Base-by-base conservation (phyloP, 768 basidiomycete genomes). In the Mrakia hoshinonis region DNA sequence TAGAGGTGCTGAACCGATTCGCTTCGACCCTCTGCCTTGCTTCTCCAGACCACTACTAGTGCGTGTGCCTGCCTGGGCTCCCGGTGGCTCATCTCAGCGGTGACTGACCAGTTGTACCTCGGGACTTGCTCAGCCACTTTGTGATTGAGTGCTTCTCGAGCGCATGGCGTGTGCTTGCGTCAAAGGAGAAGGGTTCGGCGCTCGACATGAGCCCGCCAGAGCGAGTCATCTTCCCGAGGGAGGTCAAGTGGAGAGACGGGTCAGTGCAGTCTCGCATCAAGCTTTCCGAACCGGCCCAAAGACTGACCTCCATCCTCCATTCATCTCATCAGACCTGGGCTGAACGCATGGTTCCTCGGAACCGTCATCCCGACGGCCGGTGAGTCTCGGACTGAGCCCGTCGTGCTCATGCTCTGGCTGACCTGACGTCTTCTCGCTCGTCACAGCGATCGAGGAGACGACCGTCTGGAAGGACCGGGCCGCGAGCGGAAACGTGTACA, bases 271-370 rank as follows among this genome's bases (percentile, higher is more conserved):
- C n/a, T n/a, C n/a, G n/a, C n/a, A 29, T 26, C 34, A 18, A 20
- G 9, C 36, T 63, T 20, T 63, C 22, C 15, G 6, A 39, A 39
- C n/a, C n/a, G 13, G 34, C 18, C 12, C 22, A 55, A 29, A 20
- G 3, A 1, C 4, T 22, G 22, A 22, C 34, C 22, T 36, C 36
- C 31, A 61, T 15, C n/a, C 9, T 11, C 15, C 11, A 15, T 26
- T 61, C 15, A 34, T 34, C 20, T 34, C 58, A 4, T 22, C 22
- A 61, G 58, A 11, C 63, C 70, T 5, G 63, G 63, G 10, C 64
- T 71, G 34, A 71, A 71, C 51, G 52, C 63, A 3, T 71, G 70
- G 70, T 71, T 71, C 70, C 24, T 71, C 4, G 43, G 51, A 51
- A 58, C 64, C 4, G 70, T 71, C 6, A 13, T 71, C 22, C 70